phyloP scores from a whole-genome alignment of 2,329 filamentous ascomycete species.

The Pestalotiopsis sp. region DNA sequence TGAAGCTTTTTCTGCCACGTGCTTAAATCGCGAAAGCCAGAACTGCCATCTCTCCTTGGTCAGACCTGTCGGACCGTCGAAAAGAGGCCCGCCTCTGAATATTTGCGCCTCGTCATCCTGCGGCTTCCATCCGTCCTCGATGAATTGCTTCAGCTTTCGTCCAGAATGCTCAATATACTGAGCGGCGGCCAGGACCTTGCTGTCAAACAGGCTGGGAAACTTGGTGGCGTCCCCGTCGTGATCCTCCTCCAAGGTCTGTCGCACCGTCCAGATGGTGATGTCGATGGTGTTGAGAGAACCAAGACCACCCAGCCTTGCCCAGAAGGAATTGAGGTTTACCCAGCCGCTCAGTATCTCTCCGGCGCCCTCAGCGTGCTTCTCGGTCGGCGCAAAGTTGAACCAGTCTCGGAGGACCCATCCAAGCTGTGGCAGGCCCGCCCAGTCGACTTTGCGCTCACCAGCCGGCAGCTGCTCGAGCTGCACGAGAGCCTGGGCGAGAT shows the following conservation, averaged over 20 bases:
- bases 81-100: slow-evolving; percentile 23
- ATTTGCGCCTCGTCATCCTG: slow-evolving; percentile 19
- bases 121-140: slow-evolving; percentile 20
- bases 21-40: slow-evolving; percentile 25
- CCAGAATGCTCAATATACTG: slow-evolving; percentile 29
- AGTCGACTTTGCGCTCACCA: slow-evolving; percentile 19
- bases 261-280: slow-evolving; percentile 28
- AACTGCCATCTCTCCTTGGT: slow-evolving; percentile 26
- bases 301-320: slow-evolving; percentile 24
- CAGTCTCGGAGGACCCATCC: slow-evolving; percentile 21
- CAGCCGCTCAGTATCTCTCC: slow-evolving; percentile 12
- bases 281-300: slow-evolving; percentile 19
- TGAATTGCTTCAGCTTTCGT: slow-evolving; percentile 19
- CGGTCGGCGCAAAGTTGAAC: slow-evolving; percentile 17
- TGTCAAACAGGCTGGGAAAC: slow-evolving; percentile 14
- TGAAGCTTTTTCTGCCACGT: slow-evolving; percentile 20
- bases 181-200: slow-evolving; percentile 22
- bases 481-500: slow-evolving; percentile 23
- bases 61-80: slow-evolving; percentile 22
- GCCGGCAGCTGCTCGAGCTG: slow-evolving; percentile 26
- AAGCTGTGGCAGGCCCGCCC: slow-evolving; percentile 27
- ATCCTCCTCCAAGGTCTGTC: slow-evolving; percentile 26
- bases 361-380: slow-evolving; percentile 14
- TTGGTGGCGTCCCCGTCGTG: background rate
- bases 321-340: slow-evolving; percentile 29